Evolutionary conservation across 345 rosid species (phyloP), one percentile per base, ranked within the genome.

Genomic region (Melastoma malabathricum): DNA sequence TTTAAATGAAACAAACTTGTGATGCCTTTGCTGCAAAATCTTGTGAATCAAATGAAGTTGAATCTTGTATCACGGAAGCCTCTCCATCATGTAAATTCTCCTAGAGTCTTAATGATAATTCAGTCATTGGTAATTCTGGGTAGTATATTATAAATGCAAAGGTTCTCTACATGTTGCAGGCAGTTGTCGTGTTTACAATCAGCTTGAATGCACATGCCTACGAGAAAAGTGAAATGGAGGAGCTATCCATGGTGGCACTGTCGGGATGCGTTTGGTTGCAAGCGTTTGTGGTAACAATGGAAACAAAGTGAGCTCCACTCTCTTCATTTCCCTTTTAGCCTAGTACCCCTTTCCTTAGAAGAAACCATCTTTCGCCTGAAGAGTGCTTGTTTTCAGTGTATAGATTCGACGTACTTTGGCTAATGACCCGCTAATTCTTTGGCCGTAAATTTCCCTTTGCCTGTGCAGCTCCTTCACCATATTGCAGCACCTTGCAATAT

Each of bases 181-280:
- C 97, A 38, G 77, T 84, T 56, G 86, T 84, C 56, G 90, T 88
- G 59, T 84, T 92, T 71, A 71, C 75, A 49, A 81, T 87, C 69
- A 87, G 86, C 64, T 81, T 92, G 62, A 77, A 87, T 53, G 78
- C 86, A 10, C 84, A 74, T 72, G 93, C 98, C 6, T 74, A 73
- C 46, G 97, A 92, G 68, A 92, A 82, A 74, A 82, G 98, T 49
- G 93, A 87, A 76, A 82, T 84, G 95, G 96, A 84, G 70, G 95
- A 92, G 76, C 76, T 92, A 41, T 83, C 87, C 38, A 77, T 92
- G 94, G 95, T 87, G 56, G 98, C 89, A 43, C 94, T 92, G 56
- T 87, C 98, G 13, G 97, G 98, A 61, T 84, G 88, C 67, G 85
- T 92, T 68, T 92, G 98, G 97, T 73, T 92, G 72, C 98, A 92